Evolutionary conservation across 2,329 filamentous ascomycete genomes (phyloP).

Genomic region (Arthrinium phaeospermum): DNA sequence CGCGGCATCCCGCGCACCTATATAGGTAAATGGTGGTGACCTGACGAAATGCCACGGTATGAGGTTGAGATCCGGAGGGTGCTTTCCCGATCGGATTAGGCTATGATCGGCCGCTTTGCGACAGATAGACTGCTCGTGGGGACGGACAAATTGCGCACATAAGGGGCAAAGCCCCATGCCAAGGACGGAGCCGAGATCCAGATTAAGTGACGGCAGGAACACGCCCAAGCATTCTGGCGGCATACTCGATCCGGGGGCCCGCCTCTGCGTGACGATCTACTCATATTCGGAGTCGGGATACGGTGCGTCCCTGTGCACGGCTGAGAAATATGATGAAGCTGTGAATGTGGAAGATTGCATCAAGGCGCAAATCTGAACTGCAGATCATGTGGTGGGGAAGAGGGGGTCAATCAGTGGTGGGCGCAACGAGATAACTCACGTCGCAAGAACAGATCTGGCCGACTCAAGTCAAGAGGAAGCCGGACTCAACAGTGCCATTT

Average conservation of each 20-base stretch:
- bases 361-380: too few relatives aligned
- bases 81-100: neutral
- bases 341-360: too few relatives aligned
- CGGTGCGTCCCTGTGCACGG: too few relatives aligned
- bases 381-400: too few relatives aligned
- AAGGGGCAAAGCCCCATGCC: neutral
- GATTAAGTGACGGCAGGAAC: neutral
- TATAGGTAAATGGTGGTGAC: constrained; percentile 9
- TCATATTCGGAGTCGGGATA: too few relatives aligned
- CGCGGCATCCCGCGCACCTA: neutral
- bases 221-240: neutral
- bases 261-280: neutral
- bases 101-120: neutral
- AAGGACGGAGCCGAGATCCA: constrained; percentile 5
- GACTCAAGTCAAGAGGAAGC: too few relatives aligned
- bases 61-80: neutral
- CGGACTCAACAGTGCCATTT: too few relatives aligned
- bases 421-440: too few relatives aligned
- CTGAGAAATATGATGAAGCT: too few relatives aligned
- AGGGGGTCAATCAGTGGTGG: too few relatives aligned
- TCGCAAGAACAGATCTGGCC: too few relatives aligned
- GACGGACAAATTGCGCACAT: constrained; percentile 5
- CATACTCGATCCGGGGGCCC: constrained; percentile 2
- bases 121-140: neutral
- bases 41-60: neutral